Evolutionary conservation across 1,139 yeast species (phyloP).

Genomic region (Maudiozyma humilis): DNA sequence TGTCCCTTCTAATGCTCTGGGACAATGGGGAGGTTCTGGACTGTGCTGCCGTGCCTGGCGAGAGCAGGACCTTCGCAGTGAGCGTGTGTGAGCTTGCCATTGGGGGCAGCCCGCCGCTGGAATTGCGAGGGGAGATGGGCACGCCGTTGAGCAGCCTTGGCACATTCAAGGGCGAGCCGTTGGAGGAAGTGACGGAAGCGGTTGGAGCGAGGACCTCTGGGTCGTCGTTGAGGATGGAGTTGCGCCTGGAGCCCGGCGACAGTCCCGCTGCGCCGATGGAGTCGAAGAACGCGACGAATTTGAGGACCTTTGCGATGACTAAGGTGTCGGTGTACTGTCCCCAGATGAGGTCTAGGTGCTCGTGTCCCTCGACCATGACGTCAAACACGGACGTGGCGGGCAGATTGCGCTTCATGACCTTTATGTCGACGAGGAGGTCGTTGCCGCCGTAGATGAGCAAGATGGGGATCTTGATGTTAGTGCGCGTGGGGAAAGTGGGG

Average conservation of each 20-base stretch:
- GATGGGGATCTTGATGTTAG: slow-evolving; percentile 61
- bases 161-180: not conserved
- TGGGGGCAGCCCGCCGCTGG: no score
- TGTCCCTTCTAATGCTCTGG: not conserved
- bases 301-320: slow-evolving; percentile 48
- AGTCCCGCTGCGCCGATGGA: not conserved
- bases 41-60: slow-evolving; percentile 1
- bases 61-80: not conserved
- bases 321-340: slow-evolving; percentile 55
- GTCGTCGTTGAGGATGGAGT: not conserved
- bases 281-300: slow-evolving; percentile 30
- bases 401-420: slow-evolving; percentile 46
- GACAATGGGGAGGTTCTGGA: slow-evolving; percentile 1
- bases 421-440: slow-evolving; percentile 81
- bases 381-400: slow-evolving; percentile 31
- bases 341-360: slow-evolving; percentile 88
- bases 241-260: slow-evolving; percentile 2
- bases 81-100: not conserved
- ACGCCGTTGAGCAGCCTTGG: not conserved
- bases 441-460: slow-evolving; percentile 67
- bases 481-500: slow-evolving; percentile 45
- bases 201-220: not conserved
- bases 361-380: slow-evolving; percentile 39
- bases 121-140: not conserved
- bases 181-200: not conserved